A percentile compares a stretch with the other conserved stretches of the same genome.
These are phyloP conservation scores for Hypseocharis bilobata DNA, from an alignment of 441 rosid genomes.

Conservation along the genomic window DNA sequence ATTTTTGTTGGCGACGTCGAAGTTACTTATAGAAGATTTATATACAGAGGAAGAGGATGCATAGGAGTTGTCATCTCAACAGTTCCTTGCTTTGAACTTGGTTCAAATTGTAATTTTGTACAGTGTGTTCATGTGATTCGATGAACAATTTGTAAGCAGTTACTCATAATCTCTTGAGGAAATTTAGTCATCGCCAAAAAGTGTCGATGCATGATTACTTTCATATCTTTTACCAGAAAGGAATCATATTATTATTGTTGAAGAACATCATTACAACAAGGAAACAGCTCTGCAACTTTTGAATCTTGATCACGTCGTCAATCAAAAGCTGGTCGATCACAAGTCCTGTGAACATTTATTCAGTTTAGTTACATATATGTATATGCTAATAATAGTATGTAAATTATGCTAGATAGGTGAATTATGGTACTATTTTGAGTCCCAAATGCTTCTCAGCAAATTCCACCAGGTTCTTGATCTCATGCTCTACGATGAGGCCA, in stretches of 20 bases:
- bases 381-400: neutral
- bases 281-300: too few relatives aligned
- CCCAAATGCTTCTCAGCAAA: constrained; percentile 30
- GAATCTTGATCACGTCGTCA: too few relatives aligned
- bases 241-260: too few relatives aligned
- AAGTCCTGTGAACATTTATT: neutral
- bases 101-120: constrained; percentile 18
- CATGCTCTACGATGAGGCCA: constrained; percentile 33
- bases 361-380: neutral
- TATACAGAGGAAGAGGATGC: neutral
- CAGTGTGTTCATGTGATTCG: constrained; percentile 2
- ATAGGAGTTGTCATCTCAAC: neutral
- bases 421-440: constrained; percentile 21
- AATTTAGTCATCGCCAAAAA: constrained; percentile 5
- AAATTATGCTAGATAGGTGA: too few relatives aligned
- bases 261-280: too few relatives aligned
- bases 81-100: constrained; percentile 11
- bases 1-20: constrained; percentile 6
- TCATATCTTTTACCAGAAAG: neutral
- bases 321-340: neutral
- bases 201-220: neutral
- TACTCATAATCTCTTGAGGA: neutral
- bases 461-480: constrained; percentile 26
- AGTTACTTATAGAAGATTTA: neutral
- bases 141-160: constrained; percentile 11